Evolutionary conservation across 108 stramenopile species (phyloP), one percentile per base, ranked within the genome.

Genomic region (Discostella pseudostelligera): DNA sequence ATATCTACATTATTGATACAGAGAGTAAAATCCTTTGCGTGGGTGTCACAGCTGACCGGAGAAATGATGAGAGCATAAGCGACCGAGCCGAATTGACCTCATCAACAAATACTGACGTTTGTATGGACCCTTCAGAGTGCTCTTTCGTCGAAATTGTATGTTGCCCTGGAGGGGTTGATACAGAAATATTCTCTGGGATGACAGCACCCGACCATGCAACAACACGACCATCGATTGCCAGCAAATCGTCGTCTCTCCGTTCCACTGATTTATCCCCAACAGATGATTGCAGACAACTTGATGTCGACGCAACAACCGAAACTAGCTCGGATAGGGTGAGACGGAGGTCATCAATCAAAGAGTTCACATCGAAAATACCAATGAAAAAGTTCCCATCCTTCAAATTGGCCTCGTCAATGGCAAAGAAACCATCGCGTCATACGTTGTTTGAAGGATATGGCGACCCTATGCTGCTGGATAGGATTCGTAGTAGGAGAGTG

Each of bases 1-100:
- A 88, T 57, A 93, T 89, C 39, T 93, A 84, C 72, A 82, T 86
- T 28, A 88, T 93, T 43, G 67, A 87, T 59, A 78, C 84, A 39
- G 81, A 83, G 19, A 76, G 70, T 24, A 50, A 56, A 25, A 80
- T 93, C 25, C 45, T 78, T 25, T 75, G 81, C 11, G 80, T 86
- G 61, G 83, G 76, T 8, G 62, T 40, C 35, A 67, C 14, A 8
- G 3, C 5, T 32, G 32, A 32, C 5, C 4, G 32, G 32, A 32
- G 5, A 5, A 51, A 51, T 0, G 4, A 51, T 51, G 50, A 28
- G 25, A 25, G 50, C 1, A 51, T 28, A 14, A 29, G 50, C 10
- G 50, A 49, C 21, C 49, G 12, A 12, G 25, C 19, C 0, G 49
- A 26, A 10, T 14, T 51, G 14, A 5, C 5, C 32, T 32, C 32